A percentile compares a stretch with the other conserved stretches of the same genome.
These are phyloP conservation scores for Phanerochaete carnosa DNA, from an alignment of 768 basidiomycete species.

Conservation along the genomic window DNA sequence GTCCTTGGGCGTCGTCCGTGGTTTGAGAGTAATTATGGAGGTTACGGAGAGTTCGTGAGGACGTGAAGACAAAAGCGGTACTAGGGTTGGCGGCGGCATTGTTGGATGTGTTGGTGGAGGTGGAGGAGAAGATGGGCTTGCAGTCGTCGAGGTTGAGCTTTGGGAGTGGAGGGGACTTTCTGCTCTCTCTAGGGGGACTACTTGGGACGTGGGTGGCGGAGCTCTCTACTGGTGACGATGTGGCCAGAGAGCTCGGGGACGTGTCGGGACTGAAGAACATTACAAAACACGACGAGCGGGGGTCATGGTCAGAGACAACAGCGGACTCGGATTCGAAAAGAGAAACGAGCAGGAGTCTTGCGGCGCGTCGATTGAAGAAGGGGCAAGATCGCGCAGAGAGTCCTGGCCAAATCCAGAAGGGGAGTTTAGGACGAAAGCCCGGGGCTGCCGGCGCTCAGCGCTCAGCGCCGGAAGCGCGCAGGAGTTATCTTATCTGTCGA, in stretches of 20 bases:
- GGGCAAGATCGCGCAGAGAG: not conserved
- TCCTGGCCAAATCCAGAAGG: not conserved
- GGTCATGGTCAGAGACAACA: slow-evolving; percentile 5
- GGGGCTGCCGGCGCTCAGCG: not conserved
- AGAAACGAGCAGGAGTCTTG: not conserved
- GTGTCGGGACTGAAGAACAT: not conserved
- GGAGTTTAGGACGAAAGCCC: not conserved
- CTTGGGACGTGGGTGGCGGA: not conserved
- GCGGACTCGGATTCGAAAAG: not conserved
- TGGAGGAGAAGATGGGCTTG: slow-evolving; percentile 17
- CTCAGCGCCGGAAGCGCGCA: not conserved
- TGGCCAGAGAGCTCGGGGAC: not conserved
- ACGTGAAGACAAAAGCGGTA: slow-evolving; percentile 28
- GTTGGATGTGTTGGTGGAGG: slow-evolving; percentile 16
- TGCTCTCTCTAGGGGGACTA: not conserved
- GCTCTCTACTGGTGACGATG: not conserved
- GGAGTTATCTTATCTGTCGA: not conserved
- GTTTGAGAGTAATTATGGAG: slow-evolving; percentile 14
- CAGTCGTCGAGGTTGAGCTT: slow-evolving; percentile 25
- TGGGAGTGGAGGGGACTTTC: slow-evolving; percentile 19
- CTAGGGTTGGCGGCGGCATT: slow-evolving; percentile 6
- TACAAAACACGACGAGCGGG: not conserved
- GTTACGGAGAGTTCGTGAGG: slow-evolving; percentile 23
- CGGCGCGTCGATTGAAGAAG: not conserved
- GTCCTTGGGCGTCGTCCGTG: not conserved